Evolutionary conservation across 805 yeast genomes (phyloP).

Genomic region (Starmerella roubikii): DNA sequence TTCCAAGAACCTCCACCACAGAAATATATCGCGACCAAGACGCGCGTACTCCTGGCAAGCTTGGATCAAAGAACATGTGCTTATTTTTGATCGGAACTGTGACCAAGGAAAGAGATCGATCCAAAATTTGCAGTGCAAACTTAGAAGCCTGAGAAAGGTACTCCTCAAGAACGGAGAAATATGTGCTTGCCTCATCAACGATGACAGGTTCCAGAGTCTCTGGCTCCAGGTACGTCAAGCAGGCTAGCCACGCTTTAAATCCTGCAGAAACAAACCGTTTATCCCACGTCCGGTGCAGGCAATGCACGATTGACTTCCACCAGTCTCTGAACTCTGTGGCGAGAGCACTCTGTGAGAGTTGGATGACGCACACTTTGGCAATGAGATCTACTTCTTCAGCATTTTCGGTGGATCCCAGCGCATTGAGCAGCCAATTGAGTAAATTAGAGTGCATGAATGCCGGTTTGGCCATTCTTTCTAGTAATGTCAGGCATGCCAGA

Average conservation of each 20-base stretch:
- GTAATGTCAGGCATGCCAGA: slow-evolving; percentile 1
- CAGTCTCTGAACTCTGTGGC: not conserved
- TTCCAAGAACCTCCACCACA: slow-evolving; percentile 62
- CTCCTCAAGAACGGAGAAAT: slow-evolving; percentile 5
- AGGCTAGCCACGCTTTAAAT: slow-evolving; percentile 12
- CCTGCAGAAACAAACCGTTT: slow-evolving; percentile 9
- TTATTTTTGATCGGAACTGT: slow-evolving; percentile 25
- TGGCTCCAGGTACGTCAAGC: not conserved
- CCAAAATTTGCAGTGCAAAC: slow-evolving; percentile 50
- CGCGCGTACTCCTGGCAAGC: slow-evolving; percentile 12
- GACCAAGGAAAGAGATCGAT: slow-evolving; percentile 39
- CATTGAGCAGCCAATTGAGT: slow-evolving; percentile 1
- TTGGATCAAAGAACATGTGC: slow-evolving; percentile 34
- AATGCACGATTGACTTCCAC: slow-evolving; percentile 9
- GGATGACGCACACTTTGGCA: slow-evolving; percentile 4
- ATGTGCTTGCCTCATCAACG: not conserved
- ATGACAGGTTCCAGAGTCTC: not conserved
- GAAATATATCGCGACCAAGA: slow-evolving; percentile 67
- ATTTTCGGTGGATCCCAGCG: slow-evolving; percentile 10
- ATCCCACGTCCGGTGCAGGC: slow-evolving; percentile 1
- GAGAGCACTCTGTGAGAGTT: not conserved
- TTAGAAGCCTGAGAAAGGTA: slow-evolving; percentile 27
- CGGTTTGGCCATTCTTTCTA: slow-evolving; percentile 5
- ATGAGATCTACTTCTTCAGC: slow-evolving; percentile 4
- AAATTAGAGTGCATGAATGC: not conserved